These are phyloP conservation scores for Cercophora samala DNA, from an alignment of 495 filamentous ascomycete genomes.

Conservation along the genomic window DNA sequence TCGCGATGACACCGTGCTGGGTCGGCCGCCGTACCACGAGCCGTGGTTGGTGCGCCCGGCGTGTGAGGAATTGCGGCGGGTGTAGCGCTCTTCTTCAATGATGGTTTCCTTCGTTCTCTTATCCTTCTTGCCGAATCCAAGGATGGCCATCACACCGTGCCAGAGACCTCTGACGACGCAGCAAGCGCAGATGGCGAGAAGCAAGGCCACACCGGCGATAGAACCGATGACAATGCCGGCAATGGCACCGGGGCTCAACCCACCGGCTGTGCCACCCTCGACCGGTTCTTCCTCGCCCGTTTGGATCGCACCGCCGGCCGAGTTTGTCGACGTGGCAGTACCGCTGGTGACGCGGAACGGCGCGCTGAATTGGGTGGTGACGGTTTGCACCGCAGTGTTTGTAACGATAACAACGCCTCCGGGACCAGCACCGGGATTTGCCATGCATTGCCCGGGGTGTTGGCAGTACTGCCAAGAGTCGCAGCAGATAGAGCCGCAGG, in stretches of 20 bases:
- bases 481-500: constrained; percentile 76
- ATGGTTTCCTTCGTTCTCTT: constrained; percentile 53
- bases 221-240: constrained; percentile 92
- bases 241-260: constrained; percentile 78
- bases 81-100: constrained; percentile 66
- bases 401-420: constrained; percentile 41
- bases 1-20: constrained; percentile 50
- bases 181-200: constrained; percentile 71
- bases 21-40: constrained; percentile 64
- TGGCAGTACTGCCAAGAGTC: constrained; percentile 66
- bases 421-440: constrained; percentile 29
- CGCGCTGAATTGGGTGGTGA: constrained; percentile 52
- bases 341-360: constrained; percentile 70
- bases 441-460: constrained; percentile 45
- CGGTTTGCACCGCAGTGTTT: constrained; percentile 27
- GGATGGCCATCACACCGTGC: constrained; percentile 60
- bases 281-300: constrained; percentile 34
- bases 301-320: constrained; percentile 45
- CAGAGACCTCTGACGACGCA: constrained; percentile 66
- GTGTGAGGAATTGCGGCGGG: constrained; percentile 45
- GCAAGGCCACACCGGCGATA: constrained; percentile 68
- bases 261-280: constrained; percentile 34
- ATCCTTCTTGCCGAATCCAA: constrained; percentile 57
- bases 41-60: constrained; percentile 43
- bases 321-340: constrained; percentile 35